These are phyloP conservation scores for Paramyrothecium sp. DNA, from an alignment of 2,329 filamentous ascomycete species.

Conservation along the genomic window DNA sequence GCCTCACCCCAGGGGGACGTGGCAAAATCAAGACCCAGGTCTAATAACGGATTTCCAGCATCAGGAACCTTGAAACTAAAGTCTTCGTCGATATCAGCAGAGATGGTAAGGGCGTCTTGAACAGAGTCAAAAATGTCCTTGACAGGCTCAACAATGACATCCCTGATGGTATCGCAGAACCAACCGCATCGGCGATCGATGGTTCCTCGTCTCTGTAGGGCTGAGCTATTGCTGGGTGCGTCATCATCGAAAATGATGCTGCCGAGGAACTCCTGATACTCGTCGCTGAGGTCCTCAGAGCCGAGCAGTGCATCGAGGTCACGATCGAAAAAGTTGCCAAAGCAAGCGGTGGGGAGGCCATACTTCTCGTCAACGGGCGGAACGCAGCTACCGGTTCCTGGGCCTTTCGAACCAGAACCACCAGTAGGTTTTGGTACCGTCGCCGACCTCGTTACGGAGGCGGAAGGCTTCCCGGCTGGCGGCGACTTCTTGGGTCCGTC, in stretches of 20 bases:
- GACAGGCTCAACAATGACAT: slow-evolving; percentile 1
- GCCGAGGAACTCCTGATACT: slow-evolving; percentile 12
- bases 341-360: slow-evolving; percentile 14
- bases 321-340: slow-evolving; percentile 22
- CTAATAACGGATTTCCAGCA: slow-evolving; percentile 12
- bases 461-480: background rate
- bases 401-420: background rate
- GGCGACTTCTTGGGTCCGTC: background rate
- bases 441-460: background rate
- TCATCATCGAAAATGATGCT: background rate
- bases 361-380: background rate
- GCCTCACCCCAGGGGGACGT: slow-evolving; percentile 26
- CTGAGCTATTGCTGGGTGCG: background rate
- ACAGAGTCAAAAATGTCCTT: slow-evolving; percentile 3
- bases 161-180: background rate
- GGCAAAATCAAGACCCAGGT: slow-evolving; percentile 14
- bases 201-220: too few relatives aligned
- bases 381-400: background rate
- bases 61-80: slow-evolving; percentile 18
- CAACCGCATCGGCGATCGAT: slow-evolving; percentile 7
- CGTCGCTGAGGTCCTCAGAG: slow-evolving; percentile 10
- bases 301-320: slow-evolving; percentile 23
- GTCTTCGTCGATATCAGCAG: slow-evolving; percentile 9
- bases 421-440: background rate
- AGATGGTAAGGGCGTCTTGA: slow-evolving; percentile 5